Conservation (phyloP, 2,329 filamentous ascomycete genomes). For the Aspergillus oerlinghausenensis region DNA sequence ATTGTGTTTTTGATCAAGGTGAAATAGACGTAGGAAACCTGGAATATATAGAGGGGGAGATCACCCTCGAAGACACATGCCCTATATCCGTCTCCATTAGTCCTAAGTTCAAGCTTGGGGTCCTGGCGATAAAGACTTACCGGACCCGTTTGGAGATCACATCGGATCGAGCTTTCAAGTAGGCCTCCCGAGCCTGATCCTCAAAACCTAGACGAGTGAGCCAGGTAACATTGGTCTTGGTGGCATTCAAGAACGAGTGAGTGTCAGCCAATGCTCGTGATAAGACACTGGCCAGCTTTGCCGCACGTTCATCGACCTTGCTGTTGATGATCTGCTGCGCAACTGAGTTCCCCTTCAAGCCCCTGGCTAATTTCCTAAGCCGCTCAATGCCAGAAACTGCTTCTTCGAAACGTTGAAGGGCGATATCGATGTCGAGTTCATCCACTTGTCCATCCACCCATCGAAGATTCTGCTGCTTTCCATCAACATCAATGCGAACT, state of each 20-base stretch:
- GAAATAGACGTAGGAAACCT: constrained; percentile 94
- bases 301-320: constrained; percentile 82
- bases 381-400: constrained; percentile 82
- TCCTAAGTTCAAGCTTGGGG: not conserved
- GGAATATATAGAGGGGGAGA: constrained; percentile 87
- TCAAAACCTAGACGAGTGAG: constrained; percentile 83
- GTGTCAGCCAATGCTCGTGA: constrained; percentile 72
- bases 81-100: constrained; percentile 42
- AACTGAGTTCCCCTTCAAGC: constrained; percentile 77
- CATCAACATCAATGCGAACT: constrained; percentile 91
- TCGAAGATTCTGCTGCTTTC: constrained; percentile 90
- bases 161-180: constrained; percentile 71
- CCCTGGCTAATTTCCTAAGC: constrained; percentile 70
- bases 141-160: constrained; percentile 78
- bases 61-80: constrained; percentile 96
- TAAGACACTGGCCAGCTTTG: constrained; percentile 70
- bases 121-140: constrained; percentile 44
- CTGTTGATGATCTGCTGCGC: constrained; percentile 89
- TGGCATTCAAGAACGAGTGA: constrained; percentile 71
- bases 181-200: constrained; percentile 80
- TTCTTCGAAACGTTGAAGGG: constrained; percentile 80
- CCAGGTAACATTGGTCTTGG: constrained; percentile 78
- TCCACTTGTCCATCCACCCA: constrained; percentile 96
- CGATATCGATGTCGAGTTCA: constrained; percentile 92
- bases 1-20: constrained; percentile 91